These are phyloP conservation scores for Xylariomycetidae sp. DNA, from an alignment of 2,329 filamentous ascomycete species.

Conservation along the genomic window DNA sequence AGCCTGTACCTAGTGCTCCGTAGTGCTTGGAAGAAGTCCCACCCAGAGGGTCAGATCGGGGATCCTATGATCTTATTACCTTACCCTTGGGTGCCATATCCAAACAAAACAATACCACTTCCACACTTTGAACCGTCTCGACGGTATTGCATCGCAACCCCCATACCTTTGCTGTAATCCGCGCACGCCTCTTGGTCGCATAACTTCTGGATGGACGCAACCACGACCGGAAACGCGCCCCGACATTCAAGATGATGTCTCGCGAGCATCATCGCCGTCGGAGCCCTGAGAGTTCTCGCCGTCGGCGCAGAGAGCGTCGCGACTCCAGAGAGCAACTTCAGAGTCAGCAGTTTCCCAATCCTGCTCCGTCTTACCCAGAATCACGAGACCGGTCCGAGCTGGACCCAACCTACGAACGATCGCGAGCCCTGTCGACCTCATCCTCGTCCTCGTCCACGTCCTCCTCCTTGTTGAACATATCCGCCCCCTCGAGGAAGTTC, in stretches of 20 bases:
- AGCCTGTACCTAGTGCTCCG: no score
- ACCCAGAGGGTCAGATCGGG: no score
- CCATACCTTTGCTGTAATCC: constrained; percentile 8
- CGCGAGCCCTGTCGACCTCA: constrained; percentile 26
- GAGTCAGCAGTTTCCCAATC: constrained; percentile 13
- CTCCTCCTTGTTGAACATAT: constrained; percentile 61
- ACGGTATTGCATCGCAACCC: constrained; percentile 4
- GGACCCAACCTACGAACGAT: constrained; percentile 11
- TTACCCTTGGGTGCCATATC: no score
- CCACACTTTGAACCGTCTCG: constrained; percentile 2
- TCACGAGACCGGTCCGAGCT: constrained; percentile 12
- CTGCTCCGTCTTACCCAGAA: constrained; percentile 14
- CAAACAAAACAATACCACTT: constrained; percentile 4
- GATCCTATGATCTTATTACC: no score
- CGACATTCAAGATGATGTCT: constrained; percentile 39
- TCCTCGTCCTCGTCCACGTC: constrained; percentile 46
- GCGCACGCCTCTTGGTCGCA: constrained; percentile 9
- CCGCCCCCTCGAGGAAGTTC: constrained; percentile 44
- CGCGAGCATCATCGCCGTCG: constrained; percentile 46
- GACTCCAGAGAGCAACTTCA: constrained; percentile 34
- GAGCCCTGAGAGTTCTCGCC: constrained; percentile 49
- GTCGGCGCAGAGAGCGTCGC: constrained; percentile 40
- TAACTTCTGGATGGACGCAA: constrained; percentile 16
- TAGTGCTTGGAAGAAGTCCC: no score
- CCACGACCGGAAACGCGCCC: constrained; percentile 11